These are phyloP conservation scores for Phytopythium montanum DNA, from an alignment of 352 stramenopile species.

Conservation along the genomic window DNA sequence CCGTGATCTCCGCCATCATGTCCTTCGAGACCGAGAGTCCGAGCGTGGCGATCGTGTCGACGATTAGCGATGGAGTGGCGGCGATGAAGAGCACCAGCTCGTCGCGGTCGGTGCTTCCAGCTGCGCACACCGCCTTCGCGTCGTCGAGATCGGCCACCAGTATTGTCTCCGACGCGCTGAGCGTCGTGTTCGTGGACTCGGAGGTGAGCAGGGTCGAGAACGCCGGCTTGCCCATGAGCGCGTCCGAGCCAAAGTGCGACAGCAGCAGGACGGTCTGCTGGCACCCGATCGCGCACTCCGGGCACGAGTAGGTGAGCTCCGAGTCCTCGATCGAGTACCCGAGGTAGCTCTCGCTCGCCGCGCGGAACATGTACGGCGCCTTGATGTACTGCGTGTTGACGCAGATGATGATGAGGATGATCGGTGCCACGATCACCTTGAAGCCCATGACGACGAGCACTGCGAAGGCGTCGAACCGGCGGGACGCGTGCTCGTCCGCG, in stretches of 20 bases:
- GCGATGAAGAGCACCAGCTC: slow-evolving; percentile 28
- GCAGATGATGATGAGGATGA: slow-evolving; percentile 29
- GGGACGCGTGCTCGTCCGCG: slow-evolving; percentile 10
- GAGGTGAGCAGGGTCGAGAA: slow-evolving; percentile 25
- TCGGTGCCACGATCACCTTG: slow-evolving; percentile 29
- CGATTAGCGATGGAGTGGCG: slow-evolving; percentile 15
- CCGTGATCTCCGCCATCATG: slow-evolving; percentile 3
- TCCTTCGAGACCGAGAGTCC: slow-evolving; percentile 4
- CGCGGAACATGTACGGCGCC: slow-evolving; percentile 30
- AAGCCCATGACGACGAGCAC: slow-evolving; percentile 33
- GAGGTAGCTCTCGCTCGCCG: slow-evolving; percentile 24
- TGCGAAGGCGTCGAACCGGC: slow-evolving; percentile 22
- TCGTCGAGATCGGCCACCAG: slow-evolving; percentile 19
- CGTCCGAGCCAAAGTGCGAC: slow-evolving; percentile 21
- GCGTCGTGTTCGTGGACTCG: slow-evolving; percentile 21
- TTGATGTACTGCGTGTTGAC: slow-evolving; percentile 29
- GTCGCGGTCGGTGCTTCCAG: slow-evolving; percentile 20
- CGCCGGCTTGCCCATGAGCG: slow-evolving; percentile 27
- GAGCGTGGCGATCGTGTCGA: not conserved
- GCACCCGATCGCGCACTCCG: slow-evolving; percentile 21
- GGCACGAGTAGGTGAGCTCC: slow-evolving; percentile 21
- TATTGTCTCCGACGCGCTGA: slow-evolving; percentile 11
- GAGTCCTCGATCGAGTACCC: slow-evolving; percentile 22
- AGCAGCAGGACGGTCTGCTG: slow-evolving; percentile 22
- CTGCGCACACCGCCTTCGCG: slow-evolving; percentile 14